Conservation (phyloP, 768 basidiomycete species). For the Pleurotus eryngii region DNA sequence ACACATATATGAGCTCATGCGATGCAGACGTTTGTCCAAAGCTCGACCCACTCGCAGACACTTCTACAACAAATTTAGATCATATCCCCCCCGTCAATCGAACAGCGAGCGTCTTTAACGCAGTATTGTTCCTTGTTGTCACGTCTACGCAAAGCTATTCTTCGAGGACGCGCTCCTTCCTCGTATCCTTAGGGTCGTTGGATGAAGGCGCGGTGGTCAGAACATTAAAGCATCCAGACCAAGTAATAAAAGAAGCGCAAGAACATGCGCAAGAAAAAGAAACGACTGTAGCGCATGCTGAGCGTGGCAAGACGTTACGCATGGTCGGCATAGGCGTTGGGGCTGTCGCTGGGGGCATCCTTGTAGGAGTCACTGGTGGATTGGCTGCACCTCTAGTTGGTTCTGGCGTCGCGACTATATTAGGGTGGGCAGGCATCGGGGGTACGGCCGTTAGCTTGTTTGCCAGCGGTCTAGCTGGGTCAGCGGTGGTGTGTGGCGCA, state of each 20-base stretch:
- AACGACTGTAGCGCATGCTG: constrained; percentile 39
- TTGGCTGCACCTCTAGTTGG: constrained; percentile 57
- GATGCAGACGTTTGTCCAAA: constrained; percentile 35
- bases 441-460: constrained; percentile 50
- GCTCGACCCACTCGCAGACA: constrained; percentile 42
- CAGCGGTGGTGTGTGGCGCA: constrained; percentile 53
- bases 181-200: constrained; percentile 32
- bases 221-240: constrained; percentile 47
- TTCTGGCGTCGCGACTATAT: constrained; percentile 44
- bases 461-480: constrained; percentile 51
- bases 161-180: constrained; percentile 45
- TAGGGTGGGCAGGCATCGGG: constrained; percentile 51
- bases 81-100: constrained; percentile 33
- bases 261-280: constrained; percentile 35
- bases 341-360: constrained; percentile 51
- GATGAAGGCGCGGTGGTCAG: constrained; percentile 43
- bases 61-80: constrained; percentile 38
- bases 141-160: constrained; percentile 47
- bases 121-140: constrained; percentile 49
- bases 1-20: constrained; percentile 7
- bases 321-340: constrained; percentile 48
- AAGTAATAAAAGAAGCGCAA: constrained; percentile 41
- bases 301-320: constrained; percentile 36
- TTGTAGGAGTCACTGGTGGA: constrained; percentile 57
- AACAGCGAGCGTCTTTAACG: constrained; percentile 42